Evolutionary conservation across 2,329 filamentous ascomycete species (phyloP).

Genomic region (Cyphellophora attinorum): DNA sequence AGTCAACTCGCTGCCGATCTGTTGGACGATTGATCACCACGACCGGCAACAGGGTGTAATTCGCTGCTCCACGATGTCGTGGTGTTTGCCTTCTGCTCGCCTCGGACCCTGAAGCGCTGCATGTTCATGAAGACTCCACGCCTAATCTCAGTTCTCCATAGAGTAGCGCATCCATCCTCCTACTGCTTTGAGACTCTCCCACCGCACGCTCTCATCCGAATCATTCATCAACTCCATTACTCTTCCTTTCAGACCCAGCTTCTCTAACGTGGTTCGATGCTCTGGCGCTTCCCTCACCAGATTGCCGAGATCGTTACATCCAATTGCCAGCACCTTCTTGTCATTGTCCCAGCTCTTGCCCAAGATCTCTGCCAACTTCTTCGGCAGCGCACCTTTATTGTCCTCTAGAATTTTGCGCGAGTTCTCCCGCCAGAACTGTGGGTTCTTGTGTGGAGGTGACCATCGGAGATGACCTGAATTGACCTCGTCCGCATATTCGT

Average conservation of each 20-base stretch:
- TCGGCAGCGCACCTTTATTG: conserved; percentile 67
- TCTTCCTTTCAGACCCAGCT: conserved; percentile 70
- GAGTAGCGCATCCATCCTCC: conserved; percentile 68
- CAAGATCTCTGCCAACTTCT: conserved; percentile 78
- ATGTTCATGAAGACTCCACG: too few relatives aligned
- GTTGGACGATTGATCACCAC: too few relatives aligned
- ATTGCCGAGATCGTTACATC: conserved; percentile 83
- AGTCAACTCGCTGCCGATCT: too few relatives aligned
- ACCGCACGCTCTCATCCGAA: conserved; percentile 76
- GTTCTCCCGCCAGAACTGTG: conserved; percentile 86
- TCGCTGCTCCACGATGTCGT: too few relatives aligned
- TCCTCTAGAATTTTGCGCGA: conserved; percentile 77
- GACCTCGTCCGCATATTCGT: conserved; percentile 69
- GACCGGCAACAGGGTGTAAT: too few relatives aligned
- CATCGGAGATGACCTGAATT: conserved; percentile 80
- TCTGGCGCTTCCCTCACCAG: conserved; percentile 85
- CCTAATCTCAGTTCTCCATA: conserved; percentile 44
- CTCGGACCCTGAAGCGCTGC: too few relatives aligned
- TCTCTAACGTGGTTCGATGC: conserved; percentile 69
- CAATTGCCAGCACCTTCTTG: conserved; percentile 78
- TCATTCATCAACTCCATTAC: conserved; percentile 94
- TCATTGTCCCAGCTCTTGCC: conserved; percentile 75
- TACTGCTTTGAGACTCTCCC: conserved; percentile 83
- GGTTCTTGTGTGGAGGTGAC: conserved; percentile 82
- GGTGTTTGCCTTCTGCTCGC: too few relatives aligned